A percentile compares a stretch with the other conserved stretches of the same genome.
Conservation (phyloP, 306 rosid species). For the Lupinus albus region DNA sequence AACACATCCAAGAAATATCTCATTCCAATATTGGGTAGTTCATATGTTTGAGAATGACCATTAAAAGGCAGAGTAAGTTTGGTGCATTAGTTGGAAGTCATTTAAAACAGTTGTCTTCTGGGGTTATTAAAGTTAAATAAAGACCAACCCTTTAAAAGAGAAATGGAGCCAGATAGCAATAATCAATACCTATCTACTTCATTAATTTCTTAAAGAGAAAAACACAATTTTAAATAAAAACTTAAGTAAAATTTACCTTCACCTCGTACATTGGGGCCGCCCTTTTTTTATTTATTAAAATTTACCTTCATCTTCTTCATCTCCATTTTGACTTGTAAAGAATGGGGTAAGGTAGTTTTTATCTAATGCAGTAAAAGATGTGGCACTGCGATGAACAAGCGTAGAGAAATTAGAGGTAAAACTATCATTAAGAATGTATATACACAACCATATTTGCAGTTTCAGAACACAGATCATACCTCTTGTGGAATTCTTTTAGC, state of each 20-base stretch:
- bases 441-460: conserved; percentile 16
- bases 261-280: too few relatives aligned
- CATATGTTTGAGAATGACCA: conserved; percentile 28
- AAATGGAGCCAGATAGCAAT: conserved; percentile 5
- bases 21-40: neutral
- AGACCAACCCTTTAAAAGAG: conserved; percentile 2
- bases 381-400: conserved; percentile 62
- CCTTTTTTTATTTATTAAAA: too few relatives aligned
- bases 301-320: conserved; percentile 78
- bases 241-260: conserved; percentile 61
- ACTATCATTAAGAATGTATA: neutral
- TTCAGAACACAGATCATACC: conserved; percentile 48
- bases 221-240: conserved; percentile 27
- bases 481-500: conserved; percentile 88
- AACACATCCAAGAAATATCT: conserved; percentile 20
- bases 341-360: conserved; percentile 93
- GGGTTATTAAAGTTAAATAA: neutral
- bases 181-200: conserved; percentile 7
- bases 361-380: conserved; percentile 85
- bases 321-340: conserved; percentile 93
- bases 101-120: neutral
- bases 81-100: neutral
- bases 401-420: conserved; percentile 30
- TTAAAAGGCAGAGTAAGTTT: neutral
- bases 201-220: conserved; percentile 28